A percentile compares a stretch with the other conserved stretches of the same genome.
Conservation (phyloP, 176 grass and related monocot species). For the bread wheat (Triticum aestivum) region DNA sequence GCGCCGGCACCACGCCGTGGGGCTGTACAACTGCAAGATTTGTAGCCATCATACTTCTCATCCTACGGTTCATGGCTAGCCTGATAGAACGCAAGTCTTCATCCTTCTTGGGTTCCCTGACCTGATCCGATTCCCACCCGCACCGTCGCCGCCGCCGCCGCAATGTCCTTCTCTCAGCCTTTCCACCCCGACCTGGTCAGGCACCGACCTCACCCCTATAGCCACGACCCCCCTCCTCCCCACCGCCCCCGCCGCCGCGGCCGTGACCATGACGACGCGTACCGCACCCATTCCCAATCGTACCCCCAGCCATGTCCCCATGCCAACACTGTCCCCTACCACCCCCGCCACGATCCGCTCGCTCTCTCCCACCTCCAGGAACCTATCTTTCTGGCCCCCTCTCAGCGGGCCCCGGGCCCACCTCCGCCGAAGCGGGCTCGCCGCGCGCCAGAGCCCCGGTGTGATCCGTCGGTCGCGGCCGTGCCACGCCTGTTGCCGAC, state of each 20-base stretch:
- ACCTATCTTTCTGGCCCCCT: background rate
- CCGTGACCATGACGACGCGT: constrained; percentile 21
- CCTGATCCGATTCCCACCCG: background rate
- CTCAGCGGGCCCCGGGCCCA: background rate
- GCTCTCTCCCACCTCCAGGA: constrained; percentile 22
- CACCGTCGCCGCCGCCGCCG: background rate
- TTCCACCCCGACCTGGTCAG: background rate
- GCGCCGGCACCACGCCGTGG: too few relatives aligned
- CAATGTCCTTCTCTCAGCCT: constrained; percentile 40
- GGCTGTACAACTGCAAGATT: too few relatives aligned
- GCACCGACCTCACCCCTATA: background rate
- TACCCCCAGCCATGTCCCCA: background rate
- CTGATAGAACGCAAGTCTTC: background rate
- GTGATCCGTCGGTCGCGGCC: background rate
- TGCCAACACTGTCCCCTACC: background rate
- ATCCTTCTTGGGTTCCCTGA: background rate
- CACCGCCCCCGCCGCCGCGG: constrained; percentile 31
- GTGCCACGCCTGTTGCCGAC: background rate
- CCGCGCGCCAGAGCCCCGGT: constrained; percentile 1
- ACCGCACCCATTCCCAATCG: background rate
- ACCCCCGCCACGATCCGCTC: background rate
- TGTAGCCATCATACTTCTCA: too few relatives aligned
- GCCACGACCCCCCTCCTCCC: background rate
- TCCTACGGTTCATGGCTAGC: too few relatives aligned
- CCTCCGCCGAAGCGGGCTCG: constrained; percentile 35